phyloP scores from a whole-genome alignment of 78 protist genomes.

The Polysphondylium violaceum region DNA sequence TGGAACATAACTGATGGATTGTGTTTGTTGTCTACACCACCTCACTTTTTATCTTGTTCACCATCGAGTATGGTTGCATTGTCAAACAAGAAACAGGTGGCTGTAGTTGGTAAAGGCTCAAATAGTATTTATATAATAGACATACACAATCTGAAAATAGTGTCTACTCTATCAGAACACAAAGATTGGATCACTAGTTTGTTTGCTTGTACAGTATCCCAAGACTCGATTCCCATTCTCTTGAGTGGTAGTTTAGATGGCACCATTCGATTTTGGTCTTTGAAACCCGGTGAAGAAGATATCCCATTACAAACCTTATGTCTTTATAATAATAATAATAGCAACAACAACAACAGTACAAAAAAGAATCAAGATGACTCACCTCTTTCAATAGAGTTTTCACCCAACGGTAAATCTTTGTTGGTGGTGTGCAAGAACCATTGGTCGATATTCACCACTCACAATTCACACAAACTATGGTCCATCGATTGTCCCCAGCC shows the following conservation, averaged over 20 bases:
- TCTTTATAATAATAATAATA: neutral
- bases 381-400: conserved; percentile 61
- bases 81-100: conserved; percentile 56
- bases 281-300: conserved; percentile 47
- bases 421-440: conserved; percentile 36
- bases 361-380: conserved; percentile 33
- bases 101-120: conserved; percentile 74
- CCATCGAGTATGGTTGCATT: conserved; percentile 57
- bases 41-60: conserved; percentile 49
- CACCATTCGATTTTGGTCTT: conserved; percentile 68
- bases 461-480: conserved; percentile 22
- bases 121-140: conserved; percentile 63
- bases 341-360: neutral
- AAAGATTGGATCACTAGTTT: conserved; percentile 67
- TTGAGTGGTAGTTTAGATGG: conserved; percentile 65
- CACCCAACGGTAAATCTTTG: conserved; percentile 73
- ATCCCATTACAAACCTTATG: conserved; percentile 46
- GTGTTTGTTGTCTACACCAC: conserved; percentile 46
- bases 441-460: conserved; percentile 70
- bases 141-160: conserved; percentile 29
- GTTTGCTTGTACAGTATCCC: conserved; percentile 27
- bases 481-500: conserved; percentile 33
- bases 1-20: conserved; percentile 68
- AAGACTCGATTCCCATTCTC: conserved; percentile 35
- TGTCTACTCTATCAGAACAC: conserved; percentile 26